Evolutionary conservation across 1,284 basidiomycete species (phyloP), one percentile per base, ranked within the genome.

Genomic region (Phylloporus sp.): DNA sequence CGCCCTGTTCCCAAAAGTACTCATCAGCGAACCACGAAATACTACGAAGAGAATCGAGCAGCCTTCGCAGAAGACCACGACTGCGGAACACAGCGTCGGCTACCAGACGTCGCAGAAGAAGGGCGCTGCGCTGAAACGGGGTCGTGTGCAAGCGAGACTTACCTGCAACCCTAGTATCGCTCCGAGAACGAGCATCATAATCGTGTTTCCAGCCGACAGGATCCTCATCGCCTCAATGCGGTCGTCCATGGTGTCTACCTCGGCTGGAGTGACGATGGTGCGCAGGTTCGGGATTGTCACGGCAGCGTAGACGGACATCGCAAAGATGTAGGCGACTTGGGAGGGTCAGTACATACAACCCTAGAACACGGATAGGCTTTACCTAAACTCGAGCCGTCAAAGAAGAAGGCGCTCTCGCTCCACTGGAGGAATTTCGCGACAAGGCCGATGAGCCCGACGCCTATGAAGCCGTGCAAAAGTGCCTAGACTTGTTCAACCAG

Each of bases 351-450:
- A 67, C 47, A 41, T 15, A 59, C 14, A 25, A 47, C 41, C 39
- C 58, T 58, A 14, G 19, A 68, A 61, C 20, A 14, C n/a, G 15
- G 56, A 49, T 10, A 19, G 11, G 20, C 32, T 85, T 74, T 72
- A 95, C 94, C 93, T 68, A 96, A 82, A 72, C 89, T 90, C 37
- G 91, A 90, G 49, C 95, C 95, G 80, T 97, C 95, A 78, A 97
- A 97, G 83, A 94, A 95, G 82, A 96, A 88, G 20, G 95, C 95
- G 73, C 92, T 94, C 75, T 97, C 95, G 78, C 91, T 90, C 94
- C 95, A 97, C 71, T 85, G 87, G 80, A 93, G 85, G 68, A 97
- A 83, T 81, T 97, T 97, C 65, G 88, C 85, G 20, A 95, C 75
- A 65, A 95, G 84, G 6, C 90, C 91, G 37, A 92, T 72, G 57